A percentile compares a stretch with the other conserved stretches of the same genome.
These are phyloP conservation scores for Candida schatavii DNA, from an alignment of 805 yeast genomes.

Conservation along the genomic window DNA sequence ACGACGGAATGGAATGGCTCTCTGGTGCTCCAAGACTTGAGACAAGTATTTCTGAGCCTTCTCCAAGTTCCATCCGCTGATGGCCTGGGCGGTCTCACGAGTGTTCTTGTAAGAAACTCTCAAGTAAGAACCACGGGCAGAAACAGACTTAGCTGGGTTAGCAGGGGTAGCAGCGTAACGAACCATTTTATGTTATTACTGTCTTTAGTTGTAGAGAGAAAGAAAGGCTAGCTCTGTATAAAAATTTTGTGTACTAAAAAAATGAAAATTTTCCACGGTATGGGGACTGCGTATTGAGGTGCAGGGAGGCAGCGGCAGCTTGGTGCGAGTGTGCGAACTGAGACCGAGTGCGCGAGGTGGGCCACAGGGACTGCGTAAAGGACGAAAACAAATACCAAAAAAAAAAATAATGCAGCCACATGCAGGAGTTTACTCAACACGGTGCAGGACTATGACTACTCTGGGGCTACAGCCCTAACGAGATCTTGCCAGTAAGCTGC, in stretches of 20 bases:
- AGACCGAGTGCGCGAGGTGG: not conserved
- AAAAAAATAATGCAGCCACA: too few relatives aligned
- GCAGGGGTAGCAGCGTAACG: slow-evolving; percentile 99
- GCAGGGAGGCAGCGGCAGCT: too few relatives aligned
- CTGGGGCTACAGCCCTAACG: too few relatives aligned
- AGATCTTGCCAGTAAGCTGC: too few relatives aligned
- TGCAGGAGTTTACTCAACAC: too few relatives aligned
- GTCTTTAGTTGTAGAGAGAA: not conserved
- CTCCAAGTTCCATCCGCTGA: slow-evolving; percentile 96
- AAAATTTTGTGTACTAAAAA: not conserved
- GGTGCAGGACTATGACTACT: too few relatives aligned
- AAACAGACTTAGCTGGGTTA: slow-evolving; percentile 99
- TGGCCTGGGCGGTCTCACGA: slow-evolving; percentile 98
- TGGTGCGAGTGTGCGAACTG: too few relatives aligned
- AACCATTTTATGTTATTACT: slow-evolving; percentile 64
- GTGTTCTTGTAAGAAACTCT: slow-evolving; percentile 99
- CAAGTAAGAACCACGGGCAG: slow-evolving; percentile 99
- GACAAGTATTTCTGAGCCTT: slow-evolving; percentile 94
- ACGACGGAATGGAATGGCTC: slow-evolving; percentile 99
- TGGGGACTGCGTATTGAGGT: slow-evolving; percentile 3
- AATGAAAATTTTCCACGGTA: slow-evolving; percentile 3
- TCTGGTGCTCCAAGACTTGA: slow-evolving; percentile 95
- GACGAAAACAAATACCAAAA: not conserved
- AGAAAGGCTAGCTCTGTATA: not conserved
- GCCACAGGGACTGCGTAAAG: too few relatives aligned